Evolutionary conservation across 441 rosid genomes (phyloP), one percentile per base, ranked within the genome.

Genomic region (Hura crepitans): DNA sequence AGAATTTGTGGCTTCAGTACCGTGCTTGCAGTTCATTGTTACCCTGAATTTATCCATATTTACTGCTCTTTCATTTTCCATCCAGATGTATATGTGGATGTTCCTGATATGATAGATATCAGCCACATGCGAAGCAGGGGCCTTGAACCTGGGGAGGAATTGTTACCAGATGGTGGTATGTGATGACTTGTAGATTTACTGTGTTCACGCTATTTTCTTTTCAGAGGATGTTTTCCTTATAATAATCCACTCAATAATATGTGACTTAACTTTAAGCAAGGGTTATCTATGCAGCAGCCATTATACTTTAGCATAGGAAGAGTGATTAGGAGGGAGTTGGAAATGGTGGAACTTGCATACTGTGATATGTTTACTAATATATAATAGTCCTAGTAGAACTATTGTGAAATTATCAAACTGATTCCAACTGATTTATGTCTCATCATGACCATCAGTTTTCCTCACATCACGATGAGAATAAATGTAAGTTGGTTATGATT

Each of bases 91-190:
- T 95, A 92, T 80, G 82, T 92, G 61, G 97, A 89, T 88, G 98
- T 95, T 74, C 98, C 97, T 62, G 97, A 95, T 78, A 78, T 85
- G 66, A 92, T 95, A 77, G 97, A 95, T 79, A 89, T 95, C 65
- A 87, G 89, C 75, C 90, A 87, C 85, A 88, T 95, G 96, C 89
- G 95, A 73, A 89, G 98, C 84, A 89, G 86, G 78, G 99, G 99
- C 59, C 83, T 87, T 81, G 97, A 92, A 78, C 97, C 92, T 18
- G 95, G 95, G 70, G 99, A 95, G 80, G 96, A 95, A 80, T 73
- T 95, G 72, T 79, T 95, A 73, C 96, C 98, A 66, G 97, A 90
- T 55, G 80, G 82, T 30, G 93, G 94, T 85, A 83, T 65, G 86
- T 75, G 50, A 65, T 77, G 30, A 42, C 47, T 66, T 65, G 31